Percentiles rank a stretch among this genome's conserved stretches.
phyloP scores from a whole-genome alignment of 2,329 filamentous ascomycete genomes.

The Cephalotrichum gorgonifer region DNA sequence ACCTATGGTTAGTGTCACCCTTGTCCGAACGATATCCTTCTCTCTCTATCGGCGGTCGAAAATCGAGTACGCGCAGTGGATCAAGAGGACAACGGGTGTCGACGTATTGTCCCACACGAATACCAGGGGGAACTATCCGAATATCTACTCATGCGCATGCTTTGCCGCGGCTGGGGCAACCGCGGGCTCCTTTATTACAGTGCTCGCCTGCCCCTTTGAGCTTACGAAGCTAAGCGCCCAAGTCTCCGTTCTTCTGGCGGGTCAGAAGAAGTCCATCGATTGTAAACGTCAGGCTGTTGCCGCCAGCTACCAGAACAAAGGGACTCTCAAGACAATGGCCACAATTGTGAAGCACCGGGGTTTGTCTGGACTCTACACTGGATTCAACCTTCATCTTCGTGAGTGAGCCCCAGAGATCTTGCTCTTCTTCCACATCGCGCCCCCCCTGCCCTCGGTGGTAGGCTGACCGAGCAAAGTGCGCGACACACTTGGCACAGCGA shows the following conservation, averaged over 20 bases:
- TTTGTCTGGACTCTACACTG: conserved; percentile 65
- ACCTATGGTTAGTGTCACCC: conserved; percentile 68
- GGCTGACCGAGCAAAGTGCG: conserved; percentile 44
- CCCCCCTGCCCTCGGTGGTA: neutral
- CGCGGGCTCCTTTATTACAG: conserved; percentile 68
- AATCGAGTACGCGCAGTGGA: conserved; percentile 60
- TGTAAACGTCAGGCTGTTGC: conserved; percentile 50
- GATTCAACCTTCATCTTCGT: conserved; percentile 70
- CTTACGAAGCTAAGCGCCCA: conserved; percentile 84
- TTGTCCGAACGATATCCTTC: conserved; percentile 69
- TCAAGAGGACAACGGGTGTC: conserved; percentile 54
- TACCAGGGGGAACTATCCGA: conserved; percentile 59
- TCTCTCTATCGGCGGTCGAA: conserved; percentile 73
- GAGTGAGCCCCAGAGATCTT: conserved; percentile 23
- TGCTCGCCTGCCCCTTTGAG: conserved; percentile 79
- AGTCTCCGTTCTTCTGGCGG: conserved; percentile 66
- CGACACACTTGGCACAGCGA: conserved; percentile 72
- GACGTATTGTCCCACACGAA: conserved; percentile 68
- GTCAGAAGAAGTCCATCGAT: conserved; percentile 13
- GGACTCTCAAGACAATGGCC: conserved; percentile 64
- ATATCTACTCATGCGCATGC: conserved; percentile 60
- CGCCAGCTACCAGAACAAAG: conserved; percentile 66
- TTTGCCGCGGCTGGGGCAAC: conserved; percentile 71
- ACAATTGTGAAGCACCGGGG: conserved; percentile 70
- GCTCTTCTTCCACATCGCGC: neutral